Percentiles rank a stretch among this genome's conserved stretches.
phyloP scores from a whole-genome alignment of 495 filamentous ascomycete genomes.

The Lindgomyces ingoldianus region DNA sequence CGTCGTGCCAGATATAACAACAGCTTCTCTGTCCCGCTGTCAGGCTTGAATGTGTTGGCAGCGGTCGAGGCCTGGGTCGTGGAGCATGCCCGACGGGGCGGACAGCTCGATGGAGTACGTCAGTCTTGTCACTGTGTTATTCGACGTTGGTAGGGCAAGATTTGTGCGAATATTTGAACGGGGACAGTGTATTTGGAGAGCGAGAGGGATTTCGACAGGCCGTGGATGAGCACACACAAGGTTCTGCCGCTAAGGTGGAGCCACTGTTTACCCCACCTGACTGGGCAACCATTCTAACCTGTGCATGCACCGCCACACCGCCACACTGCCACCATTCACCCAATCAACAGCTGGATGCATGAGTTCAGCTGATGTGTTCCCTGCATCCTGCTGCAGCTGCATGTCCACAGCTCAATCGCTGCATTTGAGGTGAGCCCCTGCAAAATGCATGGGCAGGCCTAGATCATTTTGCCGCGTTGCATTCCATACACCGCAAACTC shows the following conservation, averaged over 20 bases:
- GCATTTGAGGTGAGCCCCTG: too few species aligned
- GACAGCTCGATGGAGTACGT: conserved; percentile 23
- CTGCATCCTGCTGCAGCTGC: background rate
- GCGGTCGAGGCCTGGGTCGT: conserved; percentile 16
- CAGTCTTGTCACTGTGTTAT: conserved; percentile 26
- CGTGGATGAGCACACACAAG: background rate
- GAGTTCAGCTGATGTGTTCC: conserved; percentile 17
- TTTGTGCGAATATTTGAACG: background rate
- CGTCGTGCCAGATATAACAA: conserved; percentile 35
- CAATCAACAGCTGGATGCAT: conserved; percentile 17
- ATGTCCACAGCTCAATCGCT: background rate
- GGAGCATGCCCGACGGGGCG: conserved; percentile 29
- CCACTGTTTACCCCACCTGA: conserved; percentile 20
- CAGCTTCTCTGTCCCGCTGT: conserved; percentile 7
- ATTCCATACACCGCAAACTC: too few species aligned
- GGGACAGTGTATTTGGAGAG: background rate
- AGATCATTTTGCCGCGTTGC: background rate
- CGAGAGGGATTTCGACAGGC: background rate
- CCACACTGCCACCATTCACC: too few species aligned
- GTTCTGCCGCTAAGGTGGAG: background rate
- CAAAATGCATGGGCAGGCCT: too few species aligned
- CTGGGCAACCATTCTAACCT: conserved; percentile 19
- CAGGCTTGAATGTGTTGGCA: conserved; percentile 32
- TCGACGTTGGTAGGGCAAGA: conserved; percentile 2
- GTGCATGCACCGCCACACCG: too few species aligned